Base-by-base conservation (phyloP, 352 stramenopile species). In the Elongisporangium prolatum region DNA sequence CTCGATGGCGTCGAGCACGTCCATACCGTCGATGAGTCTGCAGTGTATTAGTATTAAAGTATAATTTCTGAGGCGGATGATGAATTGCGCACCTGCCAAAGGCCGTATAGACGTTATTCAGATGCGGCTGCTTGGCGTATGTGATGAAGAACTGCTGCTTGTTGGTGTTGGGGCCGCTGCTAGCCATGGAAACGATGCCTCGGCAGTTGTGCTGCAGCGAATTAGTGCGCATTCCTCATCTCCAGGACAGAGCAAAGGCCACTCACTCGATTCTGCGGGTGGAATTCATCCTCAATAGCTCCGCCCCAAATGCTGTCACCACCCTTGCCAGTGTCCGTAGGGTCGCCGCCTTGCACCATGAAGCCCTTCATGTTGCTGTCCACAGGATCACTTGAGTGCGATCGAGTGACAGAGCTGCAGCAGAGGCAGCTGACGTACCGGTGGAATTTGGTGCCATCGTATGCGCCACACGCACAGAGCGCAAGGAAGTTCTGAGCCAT, bases 111-210 rank as follows among this genome's bases (percentile, higher is more conserved):
- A 98, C 82, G 74, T 98, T 98, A 79, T 99, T 98, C 47, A 99
- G 77, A 67, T 99, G 96, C 50, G 95, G 91, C 65, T 98, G 94
- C 66, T 93, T 93, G 67, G 93, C 89, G 61, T 98, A 99, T 48
- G 96, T 97, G 67, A 99, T 98, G 75, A 99, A 99, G 67, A 99
- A 99, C 74, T 99, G 95, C 59, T 93, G 93, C 61, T 88, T 85
- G 77, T 98, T 98, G 38, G 92, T 97, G 71, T 96, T 91, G 22
- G 91, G 80, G 1, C 88, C 86, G 60, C 80, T 95, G 78, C 97
- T 98, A 52, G 91, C 91, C 88, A 98, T 97, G 20, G 89, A 96
- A 24, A 98, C 84, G 62, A 97, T 92, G 37, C 90, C 90, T 59
- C 90, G 71, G 64, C 75, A 84, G 57, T 97, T 95, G 71, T 97